A percentile compares a stretch with the other conserved stretches of the same genome.
Evolutionary conservation across 1,139 yeast genomes (phyloP).

Genomic region (Blastobotrys elegans): DNA sequence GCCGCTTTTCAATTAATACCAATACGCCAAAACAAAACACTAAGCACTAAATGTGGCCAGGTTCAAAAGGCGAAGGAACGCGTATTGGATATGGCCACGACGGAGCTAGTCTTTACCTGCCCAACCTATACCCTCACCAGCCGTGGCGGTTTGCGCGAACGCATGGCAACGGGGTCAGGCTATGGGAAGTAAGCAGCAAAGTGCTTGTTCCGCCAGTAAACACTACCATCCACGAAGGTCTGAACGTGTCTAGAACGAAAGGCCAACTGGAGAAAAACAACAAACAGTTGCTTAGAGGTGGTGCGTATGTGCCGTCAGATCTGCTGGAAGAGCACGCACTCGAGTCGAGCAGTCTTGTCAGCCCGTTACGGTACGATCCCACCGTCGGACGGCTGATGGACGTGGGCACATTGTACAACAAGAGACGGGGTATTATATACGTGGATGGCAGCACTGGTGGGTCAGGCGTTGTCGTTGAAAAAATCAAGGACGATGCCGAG

Average conservation of each 20-base stretch:
- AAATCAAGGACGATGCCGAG: neutral
- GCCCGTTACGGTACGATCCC: conserved; percentile 21
- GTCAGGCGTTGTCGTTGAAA: conserved; percentile 1
- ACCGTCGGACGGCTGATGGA: conserved; percentile 18
- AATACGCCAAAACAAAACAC: neutral
- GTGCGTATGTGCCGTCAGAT: neutral
- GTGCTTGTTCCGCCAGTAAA: conserved; percentile 14
- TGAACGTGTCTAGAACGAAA: neutral
- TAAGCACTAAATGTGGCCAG: conserved; percentile 18
- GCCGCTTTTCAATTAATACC: too few relatives aligned
- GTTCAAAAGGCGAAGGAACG: conserved; percentile 17
- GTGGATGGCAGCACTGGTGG: conserved; percentile 15
- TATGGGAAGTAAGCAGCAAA: conserved; percentile 15
- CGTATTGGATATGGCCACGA: conserved; percentile 24
- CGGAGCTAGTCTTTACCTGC: conserved; percentile 23
- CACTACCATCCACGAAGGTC: neutral
- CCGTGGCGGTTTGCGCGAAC: conserved; percentile 26
- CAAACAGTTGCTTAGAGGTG: neutral
- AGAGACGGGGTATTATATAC: conserved; percentile 11
- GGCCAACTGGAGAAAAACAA: neutral
- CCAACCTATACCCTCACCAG: conserved; percentile 15
- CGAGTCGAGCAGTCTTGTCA: conserved; percentile 16
- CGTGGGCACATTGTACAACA: conserved; percentile 10
- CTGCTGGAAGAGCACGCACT: conserved; percentile 8
- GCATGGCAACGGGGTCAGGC: conserved; percentile 21